Evolutionary conservation across 2,329 filamentous ascomycete species (phyloP).

Genomic region (Myriangium duriaei): DNA sequence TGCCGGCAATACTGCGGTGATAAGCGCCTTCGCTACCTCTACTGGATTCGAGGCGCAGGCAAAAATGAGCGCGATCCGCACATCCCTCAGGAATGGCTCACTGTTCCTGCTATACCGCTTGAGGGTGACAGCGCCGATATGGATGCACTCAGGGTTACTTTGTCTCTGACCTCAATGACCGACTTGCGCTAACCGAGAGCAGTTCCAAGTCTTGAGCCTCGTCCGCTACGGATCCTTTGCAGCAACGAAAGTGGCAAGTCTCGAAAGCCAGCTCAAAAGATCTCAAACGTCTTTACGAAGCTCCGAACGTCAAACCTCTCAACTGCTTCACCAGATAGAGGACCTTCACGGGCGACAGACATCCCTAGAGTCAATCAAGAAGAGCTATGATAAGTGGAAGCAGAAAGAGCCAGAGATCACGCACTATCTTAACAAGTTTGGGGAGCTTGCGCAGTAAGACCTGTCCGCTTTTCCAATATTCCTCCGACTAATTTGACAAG

Average conservation of each 20-base stretch:
- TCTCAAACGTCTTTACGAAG: background rate
- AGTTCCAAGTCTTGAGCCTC: background rate
- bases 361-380: background rate
- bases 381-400: conserved; percentile 11
- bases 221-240: background rate
- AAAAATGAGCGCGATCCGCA: conserved; percentile 29
- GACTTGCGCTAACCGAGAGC: background rate
- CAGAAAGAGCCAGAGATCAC: conserved; percentile 15
- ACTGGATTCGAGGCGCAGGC: conserved; percentile 31
- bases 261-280: background rate
- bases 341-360: background rate
- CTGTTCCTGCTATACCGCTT: conserved; percentile 29
- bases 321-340: background rate
- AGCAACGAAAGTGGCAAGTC: background rate
- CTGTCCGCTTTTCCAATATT: background rate
- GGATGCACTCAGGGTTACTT: background rate
- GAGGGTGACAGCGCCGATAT: background rate
- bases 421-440: conserved; percentile 18
- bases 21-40: conserved; percentile 26
- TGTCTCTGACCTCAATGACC: background rate
- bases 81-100: conserved; percentile 33
- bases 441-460: conserved; percentile 14
- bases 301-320: background rate
- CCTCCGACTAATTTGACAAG: background rate
- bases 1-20: conserved; percentile 28